These are phyloP conservation scores for Aurantiochytrium sp. DNA, from an alignment of 108 stramenopile genomes.

Conservation along the genomic window DNA sequence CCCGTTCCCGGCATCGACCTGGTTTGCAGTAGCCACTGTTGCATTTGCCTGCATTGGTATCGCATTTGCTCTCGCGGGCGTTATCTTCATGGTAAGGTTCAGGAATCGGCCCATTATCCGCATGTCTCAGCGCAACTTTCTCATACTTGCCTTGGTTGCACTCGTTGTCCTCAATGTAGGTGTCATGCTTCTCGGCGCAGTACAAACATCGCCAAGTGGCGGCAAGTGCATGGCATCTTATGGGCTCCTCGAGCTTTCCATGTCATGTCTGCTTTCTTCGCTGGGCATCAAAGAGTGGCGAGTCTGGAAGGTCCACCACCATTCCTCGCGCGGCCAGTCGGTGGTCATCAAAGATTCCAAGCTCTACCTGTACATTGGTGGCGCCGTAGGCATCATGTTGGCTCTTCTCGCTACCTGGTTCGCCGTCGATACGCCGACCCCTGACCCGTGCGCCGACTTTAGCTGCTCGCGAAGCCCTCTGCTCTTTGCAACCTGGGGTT, in stretches of 20 bases:
- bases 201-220: neutral
- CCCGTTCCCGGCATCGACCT: neutral
- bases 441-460: neutral
- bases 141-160: neutral
- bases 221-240: neutral
- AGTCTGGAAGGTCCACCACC: neutral
- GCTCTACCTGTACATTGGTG: neutral
- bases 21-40: neutral
- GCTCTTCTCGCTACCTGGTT: neutral
- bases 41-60: neutral
- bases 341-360: neutral
- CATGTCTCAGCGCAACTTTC: neutral
- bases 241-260: neutral
- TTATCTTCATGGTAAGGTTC: neutral
- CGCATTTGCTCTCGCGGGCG: neutral
- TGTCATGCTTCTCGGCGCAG: neutral
- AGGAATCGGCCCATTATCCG: neutral
- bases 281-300: neutral
- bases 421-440: neutral
- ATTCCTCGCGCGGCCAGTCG: neutral
- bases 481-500: neutral
- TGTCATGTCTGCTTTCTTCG: neutral
- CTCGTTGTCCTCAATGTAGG: neutral
- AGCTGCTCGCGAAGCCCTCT: neutral
- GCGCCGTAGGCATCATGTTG: neutral